Base-by-base conservation (phyloP, 495 filamentous ascomycete genomes). In the Tuber umbilicatum region DNA sequence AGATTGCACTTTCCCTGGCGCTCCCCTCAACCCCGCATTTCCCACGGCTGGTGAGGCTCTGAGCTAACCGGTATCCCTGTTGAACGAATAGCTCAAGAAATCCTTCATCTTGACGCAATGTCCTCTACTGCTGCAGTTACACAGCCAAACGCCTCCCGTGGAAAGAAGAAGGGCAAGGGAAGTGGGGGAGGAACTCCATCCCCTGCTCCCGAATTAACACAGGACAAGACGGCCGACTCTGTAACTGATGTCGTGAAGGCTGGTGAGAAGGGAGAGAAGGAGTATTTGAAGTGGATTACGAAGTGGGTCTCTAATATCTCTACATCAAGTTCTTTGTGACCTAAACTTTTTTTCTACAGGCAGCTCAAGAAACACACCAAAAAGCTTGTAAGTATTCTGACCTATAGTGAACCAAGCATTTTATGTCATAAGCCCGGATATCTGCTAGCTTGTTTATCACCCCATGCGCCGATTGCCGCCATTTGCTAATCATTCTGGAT, bases 261-360 rank as follows among this genome's bases (percentile, higher is more conserved):
- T 40, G 43, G 40, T 7, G 78, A 73, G 55, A 78, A 73, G 40
- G 47, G 47, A 3, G 78, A 82, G 73, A 82, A 76, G 6, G 81
- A 82, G 68, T 75, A 80, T 39, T 68, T 82, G 37, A 82, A 82
- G 68, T 81, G 82, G 60, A 71, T 82, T 27, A 74, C 74, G 17
- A 82, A 73, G 81, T 82, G 75, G 73, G 78, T 72, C 55, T 64
- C 27, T 6, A 19, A 60, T 71, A n/a, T 69, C 43, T 47, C 31
- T 23, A 7, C 69, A 35, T 31, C 17, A 55, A 23, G 17, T 39
- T 35, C 71, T 43, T 60, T 40, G 31, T 74, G 21, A 17, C 27
- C n/a, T 43, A 16, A n/a, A 55, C 45, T 78, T 55, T 27, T 35
- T 40, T 47, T 31, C 35, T 42, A 79, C 45, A 82, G 81, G 78